Conservation (phyloP, 257 asterid genomes). For the Striga asiatica region DNA sequence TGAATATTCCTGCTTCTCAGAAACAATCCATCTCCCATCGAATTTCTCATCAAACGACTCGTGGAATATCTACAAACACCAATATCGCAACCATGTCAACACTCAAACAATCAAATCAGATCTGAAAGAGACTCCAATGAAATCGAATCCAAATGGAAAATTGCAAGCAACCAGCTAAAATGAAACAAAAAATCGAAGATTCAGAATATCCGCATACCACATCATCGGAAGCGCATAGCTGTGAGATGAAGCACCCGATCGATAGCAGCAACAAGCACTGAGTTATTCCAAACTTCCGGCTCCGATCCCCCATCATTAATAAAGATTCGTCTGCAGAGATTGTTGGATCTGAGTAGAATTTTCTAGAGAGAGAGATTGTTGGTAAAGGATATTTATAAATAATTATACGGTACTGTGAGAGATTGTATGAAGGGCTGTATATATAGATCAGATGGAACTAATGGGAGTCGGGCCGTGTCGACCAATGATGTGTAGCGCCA, state of each 20-base stretch:
- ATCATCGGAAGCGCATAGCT: conserved; percentile 60
- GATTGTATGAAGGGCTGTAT: conserved; percentile 9
- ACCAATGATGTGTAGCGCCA: conserved; percentile 49
- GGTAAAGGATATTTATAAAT: neutral
- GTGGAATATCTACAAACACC: conserved; percentile 45
- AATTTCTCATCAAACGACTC: conserved; percentile 81
- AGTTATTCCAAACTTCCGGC: conserved; percentile 37
- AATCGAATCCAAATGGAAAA: neutral
- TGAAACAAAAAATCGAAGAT: neutral
- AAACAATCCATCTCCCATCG: conserved; percentile 70
- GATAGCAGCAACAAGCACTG: conserved; percentile 36
- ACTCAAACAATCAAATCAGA: neutral
- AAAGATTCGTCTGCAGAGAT: neutral
- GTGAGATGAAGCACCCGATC: conserved; percentile 48
- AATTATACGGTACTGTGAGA: neutral
- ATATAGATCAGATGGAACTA: conserved; percentile 29
- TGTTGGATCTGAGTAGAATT: conserved; percentile 25
- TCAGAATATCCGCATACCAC: conserved; percentile 37
- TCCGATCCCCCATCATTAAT: conserved; percentile 33
- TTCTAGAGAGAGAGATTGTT: conserved; percentile 3
- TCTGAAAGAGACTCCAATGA: conserved; percentile 1
- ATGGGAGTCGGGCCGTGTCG: conserved; percentile 29
- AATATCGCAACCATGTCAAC: neutral
- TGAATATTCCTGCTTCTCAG: conserved; percentile 60
- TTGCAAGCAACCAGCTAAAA: neutral